Percentiles rank a stretch among this genome's conserved stretches.
phyloP scores from a whole-genome alignment of 495 filamentous ascomycete species.

The Hypoxylon fuscum region DNA sequence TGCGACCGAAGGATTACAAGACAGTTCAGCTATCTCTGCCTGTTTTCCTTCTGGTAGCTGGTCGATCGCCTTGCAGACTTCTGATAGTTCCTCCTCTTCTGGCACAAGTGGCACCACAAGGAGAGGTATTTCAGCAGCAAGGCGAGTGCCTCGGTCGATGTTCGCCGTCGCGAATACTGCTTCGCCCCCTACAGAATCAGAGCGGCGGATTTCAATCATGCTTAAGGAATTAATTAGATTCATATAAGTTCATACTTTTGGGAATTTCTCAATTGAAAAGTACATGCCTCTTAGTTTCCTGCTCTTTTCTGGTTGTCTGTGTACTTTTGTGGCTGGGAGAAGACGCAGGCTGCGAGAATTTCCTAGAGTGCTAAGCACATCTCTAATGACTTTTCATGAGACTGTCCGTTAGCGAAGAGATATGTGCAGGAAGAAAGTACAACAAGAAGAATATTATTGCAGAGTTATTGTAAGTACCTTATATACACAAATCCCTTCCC shows the following conservation, averaged over 20 bases:
- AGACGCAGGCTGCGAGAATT: too few relatives aligned
- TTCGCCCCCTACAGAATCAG: background rate
- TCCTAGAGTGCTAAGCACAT: too few relatives aligned
- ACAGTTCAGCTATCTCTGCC: slow-evolving; percentile 8
- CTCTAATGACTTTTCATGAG: too few relatives aligned
- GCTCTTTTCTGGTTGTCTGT: background rate
- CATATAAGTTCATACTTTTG: background rate
- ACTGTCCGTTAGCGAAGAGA: too few relatives aligned
- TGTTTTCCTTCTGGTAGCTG: background rate
- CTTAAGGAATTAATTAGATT: background rate
- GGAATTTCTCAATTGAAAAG: background rate
- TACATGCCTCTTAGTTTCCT: background rate
- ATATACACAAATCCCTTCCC: too few relatives aligned
- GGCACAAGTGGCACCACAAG: slow-evolving; percentile 17
- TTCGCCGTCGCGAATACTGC: slow-evolving; percentile 19
- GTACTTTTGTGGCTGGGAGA: too few relatives aligned
- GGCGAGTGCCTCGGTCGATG: slow-evolving; percentile 30
- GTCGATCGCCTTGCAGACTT: slow-evolving; percentile 7
- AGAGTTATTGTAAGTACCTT: too few relatives aligned
- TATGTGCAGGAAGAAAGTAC: too few relatives aligned
- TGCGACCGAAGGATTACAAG: background rate
- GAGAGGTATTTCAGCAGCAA: slow-evolving; percentile 22
- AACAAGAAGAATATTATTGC: too few relatives aligned
- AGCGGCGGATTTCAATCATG: slow-evolving; percentile 22
- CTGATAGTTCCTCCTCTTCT: slow-evolving; percentile 10